phyloP scores from a whole-genome alignment of 148 eudicot genomes.

The Drosera capensis region DNA sequence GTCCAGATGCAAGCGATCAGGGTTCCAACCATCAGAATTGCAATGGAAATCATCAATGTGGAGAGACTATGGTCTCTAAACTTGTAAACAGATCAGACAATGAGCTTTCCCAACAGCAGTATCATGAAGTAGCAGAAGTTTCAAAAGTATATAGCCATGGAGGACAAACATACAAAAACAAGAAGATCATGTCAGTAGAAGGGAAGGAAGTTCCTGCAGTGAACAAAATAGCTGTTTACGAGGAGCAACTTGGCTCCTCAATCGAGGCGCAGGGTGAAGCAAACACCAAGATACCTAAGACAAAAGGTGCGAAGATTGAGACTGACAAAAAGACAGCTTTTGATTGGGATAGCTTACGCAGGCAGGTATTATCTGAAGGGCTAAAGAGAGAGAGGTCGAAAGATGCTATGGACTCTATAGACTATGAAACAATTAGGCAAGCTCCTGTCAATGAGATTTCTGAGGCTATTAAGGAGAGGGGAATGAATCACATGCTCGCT shows the following conservation, averaged over 20 bases:
- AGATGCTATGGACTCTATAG: constrained; percentile 29
- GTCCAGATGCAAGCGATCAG: constrained; percentile 1
- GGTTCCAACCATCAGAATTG: constrained; percentile 1
- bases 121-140: constrained; percentile 2
- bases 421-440: constrained; percentile 56
- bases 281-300: constrained; percentile 9
- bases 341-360: constrained; percentile 62
- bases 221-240: constrained; percentile 7
- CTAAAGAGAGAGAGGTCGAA: constrained; percentile 11
- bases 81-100: constrained; percentile 5
- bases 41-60: constrained; percentile 9
- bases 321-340: constrained; percentile 18
- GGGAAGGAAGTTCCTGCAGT: constrained; percentile 5
- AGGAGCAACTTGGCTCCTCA: constrained; percentile 10
- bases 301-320: constrained; percentile 24
- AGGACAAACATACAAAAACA: not conserved
- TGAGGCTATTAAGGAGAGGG: constrained; percentile 27
- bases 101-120: constrained; percentile 2
- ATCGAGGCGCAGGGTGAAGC: constrained; percentile 9
- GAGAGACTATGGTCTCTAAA: constrained; percentile 9
- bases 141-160: constrained; percentile 5
- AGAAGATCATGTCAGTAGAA: constrained; percentile 6
- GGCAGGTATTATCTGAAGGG: constrained; percentile 18
- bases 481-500: constrained; percentile 41
- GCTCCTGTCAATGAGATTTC: constrained; percentile 28